phyloP scores from a whole-genome alignment of 306 rosid species.

The Amphicarpaea edgeworthii region DNA sequence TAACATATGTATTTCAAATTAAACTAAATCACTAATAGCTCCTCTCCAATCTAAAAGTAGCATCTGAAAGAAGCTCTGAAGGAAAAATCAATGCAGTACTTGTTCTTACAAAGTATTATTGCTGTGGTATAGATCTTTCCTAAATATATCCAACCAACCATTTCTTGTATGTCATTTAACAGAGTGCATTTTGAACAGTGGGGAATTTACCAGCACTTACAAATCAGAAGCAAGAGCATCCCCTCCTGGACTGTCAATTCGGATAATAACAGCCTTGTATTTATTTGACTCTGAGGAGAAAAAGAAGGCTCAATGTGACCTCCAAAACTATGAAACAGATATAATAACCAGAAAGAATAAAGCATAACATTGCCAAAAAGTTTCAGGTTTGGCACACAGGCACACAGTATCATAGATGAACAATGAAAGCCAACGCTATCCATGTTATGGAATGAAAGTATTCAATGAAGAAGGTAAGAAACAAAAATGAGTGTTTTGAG shows the following conservation, averaged over 20 bases:
- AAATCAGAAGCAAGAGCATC: conserved; percentile 99
- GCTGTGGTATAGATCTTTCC: conserved; percentile 27
- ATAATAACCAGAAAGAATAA: no score
- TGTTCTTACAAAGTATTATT: conserved; percentile 31
- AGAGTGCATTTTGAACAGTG: conserved; percentile 36
- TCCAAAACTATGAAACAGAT: conserved; percentile 15
- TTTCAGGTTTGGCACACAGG: no score
- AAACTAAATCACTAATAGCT: conserved; percentile 18
- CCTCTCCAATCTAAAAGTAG: conserved; percentile 26
- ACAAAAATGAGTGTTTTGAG: no score
- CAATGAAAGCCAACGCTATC: no score
- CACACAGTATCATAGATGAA: no score
- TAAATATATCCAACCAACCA: conserved; percentile 34
- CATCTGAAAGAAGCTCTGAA: not conserved
- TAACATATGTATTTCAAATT: conserved; percentile 34
- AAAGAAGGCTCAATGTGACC: conserved; percentile 33
- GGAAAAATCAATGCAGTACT: conserved; percentile 29
- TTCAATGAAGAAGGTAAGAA: no score
- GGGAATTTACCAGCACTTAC: conserved; percentile 72
- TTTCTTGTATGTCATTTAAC: conserved; percentile 42
- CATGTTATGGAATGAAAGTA: no score
- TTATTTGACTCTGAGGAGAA: conserved; percentile 74
- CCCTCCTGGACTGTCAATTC: conserved; percentile 99
- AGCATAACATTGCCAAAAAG: no score
- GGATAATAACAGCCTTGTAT: conserved; percentile 87